Base-by-base conservation (phyloP, 2,329 filamentous ascomycete genomes). In the Colletotrichum sp. region DNA sequence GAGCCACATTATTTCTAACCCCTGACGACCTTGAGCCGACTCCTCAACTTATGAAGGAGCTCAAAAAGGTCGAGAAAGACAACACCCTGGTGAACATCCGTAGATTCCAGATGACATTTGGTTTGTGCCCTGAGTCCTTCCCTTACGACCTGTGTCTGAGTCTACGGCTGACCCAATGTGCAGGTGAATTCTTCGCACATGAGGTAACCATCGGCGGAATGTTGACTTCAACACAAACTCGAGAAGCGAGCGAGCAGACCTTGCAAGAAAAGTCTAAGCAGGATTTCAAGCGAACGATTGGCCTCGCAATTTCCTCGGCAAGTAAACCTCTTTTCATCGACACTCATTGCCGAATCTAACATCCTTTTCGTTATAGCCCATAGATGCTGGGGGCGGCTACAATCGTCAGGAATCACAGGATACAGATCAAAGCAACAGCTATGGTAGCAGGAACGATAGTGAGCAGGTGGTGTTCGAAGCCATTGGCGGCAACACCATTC, bases 101-200 rank as follows among this genome's bases (percentile, higher is more conserved):
- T 5, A 69, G 69, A 13, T 72, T 72, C 16, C 22, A 69, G 22
- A 39, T 34, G 29, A 62, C 15, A 11, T 72, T 72, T 15, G 71
- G 71, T 72, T 25, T 13, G 52, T 68, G 15, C 32, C 16, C 6
- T 6, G 22, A 16, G 22, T 0, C 44, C n/a, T 12, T 49, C 39
- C 3, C 15, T 27, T 64, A 16, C 6, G 22, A 30, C 3, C n/a
- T 15, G 15, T 15, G 5, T 64, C 25, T 64, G 27, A 8, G 27
- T 8, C 12, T 4, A 16, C 3, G 7, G 3, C 52, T 72, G n/a
- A 72, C 13, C 8, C 22, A 8, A 25, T 9, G 11, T n/a, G 12
- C 27, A 72, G 71, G 71, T 5, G 49, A 72, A 27, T 72, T 72
- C 29, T 72, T 72, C 36, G 61, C 63, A 9, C 71, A 72, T 19